phyloP scores from a whole-genome alignment of 495 filamentous ascomycete genomes.

The Aspergillus panamensis region DNA sequence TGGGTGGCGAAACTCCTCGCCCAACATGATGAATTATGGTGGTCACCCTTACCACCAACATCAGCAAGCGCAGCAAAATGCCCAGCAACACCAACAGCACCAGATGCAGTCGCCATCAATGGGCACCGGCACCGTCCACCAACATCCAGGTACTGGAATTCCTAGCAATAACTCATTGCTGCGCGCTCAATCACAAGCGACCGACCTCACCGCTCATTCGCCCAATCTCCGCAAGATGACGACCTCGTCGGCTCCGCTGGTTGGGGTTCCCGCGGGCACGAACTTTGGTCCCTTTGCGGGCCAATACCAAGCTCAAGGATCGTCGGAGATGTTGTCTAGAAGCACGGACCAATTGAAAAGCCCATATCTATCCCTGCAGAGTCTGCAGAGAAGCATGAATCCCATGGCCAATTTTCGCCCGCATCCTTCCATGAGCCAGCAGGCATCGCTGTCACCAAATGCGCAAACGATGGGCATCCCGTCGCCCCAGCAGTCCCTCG shows the following conservation, averaged over 20 bases:
- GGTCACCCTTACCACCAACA: conserved; percentile 34
- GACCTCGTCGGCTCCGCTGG: conserved; percentile 32
- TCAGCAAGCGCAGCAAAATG: conserved; percentile 26
- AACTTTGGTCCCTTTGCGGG: conserved; percentile 33
- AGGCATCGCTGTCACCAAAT: conserved; percentile 30
- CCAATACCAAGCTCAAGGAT: conserved; percentile 34
- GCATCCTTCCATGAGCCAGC: conserved; percentile 30
- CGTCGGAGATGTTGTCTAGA: conserved; percentile 35
- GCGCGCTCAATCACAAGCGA: conserved; percentile 27
- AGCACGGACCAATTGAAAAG: conserved; percentile 31
- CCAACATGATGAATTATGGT: conserved; percentile 33
- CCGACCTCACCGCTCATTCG: conserved; percentile 30
- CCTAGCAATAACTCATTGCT: conserved; percentile 28
- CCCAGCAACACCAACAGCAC: conserved; percentile 31
- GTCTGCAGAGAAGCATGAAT: conserved; percentile 35
- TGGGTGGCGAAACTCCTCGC: neutral
- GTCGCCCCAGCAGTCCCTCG: conserved; percentile 40
- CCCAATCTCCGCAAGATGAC: conserved; percentile 42
- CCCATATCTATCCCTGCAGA: conserved; percentile 30
- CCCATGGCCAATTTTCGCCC: conserved; percentile 34
- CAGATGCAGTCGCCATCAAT: conserved; percentile 33
- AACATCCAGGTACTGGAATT: conserved; percentile 32
- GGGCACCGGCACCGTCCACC: conserved; percentile 25
- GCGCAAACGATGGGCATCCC: conserved; percentile 31
- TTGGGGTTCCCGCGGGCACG: conserved; percentile 32